Percentiles rank a stretch among this genome's conserved stretches.
Conservation (phyloP, 2,329 filamentous ascomycete genomes). For the Pestalotiopsis fici region DNA sequence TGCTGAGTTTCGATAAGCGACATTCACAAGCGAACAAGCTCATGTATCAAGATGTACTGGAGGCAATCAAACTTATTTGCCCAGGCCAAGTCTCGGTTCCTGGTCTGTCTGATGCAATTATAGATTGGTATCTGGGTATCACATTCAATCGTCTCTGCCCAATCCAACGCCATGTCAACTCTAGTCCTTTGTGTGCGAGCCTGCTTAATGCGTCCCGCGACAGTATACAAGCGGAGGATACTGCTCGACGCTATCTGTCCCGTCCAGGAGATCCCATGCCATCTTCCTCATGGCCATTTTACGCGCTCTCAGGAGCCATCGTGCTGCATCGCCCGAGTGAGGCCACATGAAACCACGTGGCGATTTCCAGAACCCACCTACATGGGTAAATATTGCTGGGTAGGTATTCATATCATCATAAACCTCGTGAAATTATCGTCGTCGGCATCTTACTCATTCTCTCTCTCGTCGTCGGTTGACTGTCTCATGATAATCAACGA, state of each 20-base stretch:
- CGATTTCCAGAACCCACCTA: not conserved
- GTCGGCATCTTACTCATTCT: not conserved
- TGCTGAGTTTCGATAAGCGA: no score
- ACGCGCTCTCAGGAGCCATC: no score
- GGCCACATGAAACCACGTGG: not conserved
- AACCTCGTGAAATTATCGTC: not conserved
- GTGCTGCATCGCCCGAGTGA: not conserved
- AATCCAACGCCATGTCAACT: not conserved
- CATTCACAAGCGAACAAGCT: no score
- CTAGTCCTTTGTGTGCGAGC: not conserved
- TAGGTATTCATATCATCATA: not conserved
- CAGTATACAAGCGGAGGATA: not conserved
- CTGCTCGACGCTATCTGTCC: not conserved
- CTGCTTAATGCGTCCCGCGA: not conserved
- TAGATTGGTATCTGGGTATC: not conserved
- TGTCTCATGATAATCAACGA: constrained; percentile 3
- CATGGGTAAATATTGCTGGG: no score
- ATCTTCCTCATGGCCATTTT: not conserved
- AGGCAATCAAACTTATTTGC: no score
- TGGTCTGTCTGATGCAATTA: not conserved
- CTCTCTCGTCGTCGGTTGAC: not conserved
- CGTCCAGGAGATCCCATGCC: not conserved
- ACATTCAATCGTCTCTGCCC: not conserved
- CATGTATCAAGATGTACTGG: no score
- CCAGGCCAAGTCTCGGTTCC: no score